phyloP scores from a whole-genome alignment of 768 basidiomycete species.

The Tulasnella calospora region DNA sequence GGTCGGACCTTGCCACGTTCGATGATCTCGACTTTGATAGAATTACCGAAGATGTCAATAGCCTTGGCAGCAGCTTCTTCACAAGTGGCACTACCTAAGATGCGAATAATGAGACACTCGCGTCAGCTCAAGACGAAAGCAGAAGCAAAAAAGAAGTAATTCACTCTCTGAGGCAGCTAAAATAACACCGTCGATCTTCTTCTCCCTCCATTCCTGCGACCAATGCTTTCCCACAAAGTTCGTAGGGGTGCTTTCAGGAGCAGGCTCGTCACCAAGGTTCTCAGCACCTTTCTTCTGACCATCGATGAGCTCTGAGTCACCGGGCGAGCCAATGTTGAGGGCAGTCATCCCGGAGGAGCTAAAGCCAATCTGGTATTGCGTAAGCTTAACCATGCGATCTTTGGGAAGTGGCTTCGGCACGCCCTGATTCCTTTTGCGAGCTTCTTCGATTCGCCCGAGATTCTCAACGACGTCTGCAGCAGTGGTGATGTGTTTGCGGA shows the following conservation, averaged over 20 bases:
- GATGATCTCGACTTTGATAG: conserved; percentile 11
- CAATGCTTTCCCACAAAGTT: not conserved
- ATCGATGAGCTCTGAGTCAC: not conserved
- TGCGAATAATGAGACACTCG: not conserved
- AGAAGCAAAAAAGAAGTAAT: not conserved
- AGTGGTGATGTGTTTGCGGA: conserved; percentile 18
- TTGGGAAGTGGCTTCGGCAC: not conserved
- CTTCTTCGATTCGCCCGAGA: not conserved
- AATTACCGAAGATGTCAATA: not conserved
- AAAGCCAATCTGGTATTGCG: not conserved
- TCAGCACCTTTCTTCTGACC: not conserved
- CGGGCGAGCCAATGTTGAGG: not conserved
- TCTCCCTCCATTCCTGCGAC: conserved; percentile 5
- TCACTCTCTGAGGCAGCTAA: conserved; percentile 14
- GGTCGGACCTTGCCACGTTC: conserved; percentile 9
- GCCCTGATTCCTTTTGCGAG: not conserved
- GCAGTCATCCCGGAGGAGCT: not conserved
- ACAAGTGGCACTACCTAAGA: not conserved
- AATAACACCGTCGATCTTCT: conserved; percentile 21
- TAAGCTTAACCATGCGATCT: not conserved
- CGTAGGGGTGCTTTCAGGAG: not conserved
- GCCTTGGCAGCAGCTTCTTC: not conserved
- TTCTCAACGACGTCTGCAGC: conserved; percentile 11
- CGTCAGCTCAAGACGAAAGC: not conserved
- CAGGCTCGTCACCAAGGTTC: not conserved